These are phyloP conservation scores for Fusarium globosum DNA, from an alignment of 2,329 filamentous ascomycete species.

Conservation along the genomic window DNA sequence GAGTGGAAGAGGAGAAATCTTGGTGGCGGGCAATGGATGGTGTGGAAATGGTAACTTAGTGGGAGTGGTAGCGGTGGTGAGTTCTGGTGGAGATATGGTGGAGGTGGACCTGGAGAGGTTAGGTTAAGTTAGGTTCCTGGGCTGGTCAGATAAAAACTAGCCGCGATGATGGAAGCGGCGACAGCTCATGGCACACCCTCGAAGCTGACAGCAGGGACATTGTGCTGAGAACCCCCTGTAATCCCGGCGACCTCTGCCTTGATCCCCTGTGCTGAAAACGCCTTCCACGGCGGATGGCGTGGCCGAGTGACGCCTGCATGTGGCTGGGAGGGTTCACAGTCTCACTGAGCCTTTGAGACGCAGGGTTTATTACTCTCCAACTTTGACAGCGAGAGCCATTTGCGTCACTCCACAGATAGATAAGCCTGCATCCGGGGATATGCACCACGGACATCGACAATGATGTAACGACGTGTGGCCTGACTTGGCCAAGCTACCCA, in stretches of 20 bases:
- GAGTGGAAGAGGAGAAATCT: conserved; percentile 40
- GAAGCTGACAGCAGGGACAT: conserved; percentile 9
- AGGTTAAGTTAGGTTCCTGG: conserved; percentile 14
- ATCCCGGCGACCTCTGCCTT: conserved; percentile 16
- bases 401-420: conserved; percentile 35
- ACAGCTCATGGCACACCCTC: conserved; percentile 20
- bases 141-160: conserved; percentile 28
- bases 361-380: conserved; percentile 7
- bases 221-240: conserved; percentile 19
- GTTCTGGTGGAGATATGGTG: conserved; percentile 40
- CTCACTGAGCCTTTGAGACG: not conserved
- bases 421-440: conserved; percentile 23
- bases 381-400: conserved; percentile 34
- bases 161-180: conserved; percentile 44
- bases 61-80: conserved; percentile 39
- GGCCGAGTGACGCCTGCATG: conserved; percentile 30
- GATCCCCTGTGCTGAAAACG: conserved; percentile 27
- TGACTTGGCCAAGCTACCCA: conserved; percentile 6
- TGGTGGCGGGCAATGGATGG: conserved; percentile 42
- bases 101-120: conserved; percentile 40
- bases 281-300: conserved; percentile 33
- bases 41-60: conserved; percentile 32
- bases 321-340: conserved; percentile 20
- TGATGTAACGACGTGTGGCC: conserved; percentile 29
- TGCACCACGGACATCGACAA: conserved; percentile 11